These are phyloP conservation scores for Ascoidea asiatica DNA, from an alignment of 805 yeast genomes.

Conservation along the genomic window DNA sequence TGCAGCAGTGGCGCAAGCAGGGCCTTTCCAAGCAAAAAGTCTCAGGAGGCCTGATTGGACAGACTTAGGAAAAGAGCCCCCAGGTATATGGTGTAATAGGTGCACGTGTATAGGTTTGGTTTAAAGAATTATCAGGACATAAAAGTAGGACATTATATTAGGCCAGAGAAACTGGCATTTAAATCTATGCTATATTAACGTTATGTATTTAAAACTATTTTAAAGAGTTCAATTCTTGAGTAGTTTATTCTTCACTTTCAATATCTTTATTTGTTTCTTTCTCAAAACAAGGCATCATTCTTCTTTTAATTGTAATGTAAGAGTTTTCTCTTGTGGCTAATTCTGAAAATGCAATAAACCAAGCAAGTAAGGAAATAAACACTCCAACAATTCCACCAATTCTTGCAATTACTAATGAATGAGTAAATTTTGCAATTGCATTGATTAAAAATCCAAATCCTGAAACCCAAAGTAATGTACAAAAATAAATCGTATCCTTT, in stretches of 20 bases:
- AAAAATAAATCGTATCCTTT: not conserved
- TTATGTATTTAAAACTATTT: too few relatives aligned
- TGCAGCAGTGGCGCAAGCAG: too few relatives aligned
- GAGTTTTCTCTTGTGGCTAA: conserved; percentile 45
- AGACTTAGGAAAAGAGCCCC: too few relatives aligned
- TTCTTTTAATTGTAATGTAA: conserved; percentile 37
- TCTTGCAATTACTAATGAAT: conserved; percentile 24
- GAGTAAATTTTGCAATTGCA: conserved; percentile 37
- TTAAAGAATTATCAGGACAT: too few relatives aligned
- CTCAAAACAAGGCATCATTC: conserved; percentile 30
- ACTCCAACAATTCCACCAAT: conserved; percentile 57
- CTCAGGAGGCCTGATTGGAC: too few relatives aligned
- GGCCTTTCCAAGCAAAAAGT: too few relatives aligned
- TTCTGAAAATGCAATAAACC: conserved; percentile 54
- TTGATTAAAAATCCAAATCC: not conserved
- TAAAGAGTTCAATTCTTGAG: too few relatives aligned
- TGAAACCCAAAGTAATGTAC: not conserved
- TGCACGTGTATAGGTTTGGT: too few relatives aligned
- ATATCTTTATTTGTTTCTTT: not conserved
- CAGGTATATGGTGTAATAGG: too few relatives aligned
- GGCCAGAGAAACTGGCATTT: too few relatives aligned
- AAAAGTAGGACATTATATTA: too few relatives aligned
- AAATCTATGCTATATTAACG: too few relatives aligned
- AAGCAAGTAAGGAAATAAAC: conserved; percentile 40
- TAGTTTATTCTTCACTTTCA: conserved; percentile 4